Evolutionary conservation across 1,284 basidiomycete species (phyloP).

Genomic region (Mycena sp.): DNA sequence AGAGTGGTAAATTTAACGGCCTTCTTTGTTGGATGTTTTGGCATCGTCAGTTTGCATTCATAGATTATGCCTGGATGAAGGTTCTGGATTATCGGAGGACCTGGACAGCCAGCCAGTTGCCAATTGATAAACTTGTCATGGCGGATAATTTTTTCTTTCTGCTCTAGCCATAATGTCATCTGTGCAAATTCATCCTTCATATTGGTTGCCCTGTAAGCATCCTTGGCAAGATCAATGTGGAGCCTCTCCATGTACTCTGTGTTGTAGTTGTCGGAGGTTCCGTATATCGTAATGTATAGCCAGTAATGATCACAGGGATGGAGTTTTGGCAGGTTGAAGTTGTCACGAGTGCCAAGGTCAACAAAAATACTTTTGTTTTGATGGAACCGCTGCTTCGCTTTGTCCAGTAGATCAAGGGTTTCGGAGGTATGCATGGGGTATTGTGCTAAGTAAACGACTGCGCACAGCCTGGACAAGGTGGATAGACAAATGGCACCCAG

Average conservation of each 20-base stretch:
- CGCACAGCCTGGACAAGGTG: too few species aligned
- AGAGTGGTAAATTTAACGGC: not conserved
- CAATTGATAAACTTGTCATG: not conserved
- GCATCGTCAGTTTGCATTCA: not conserved
- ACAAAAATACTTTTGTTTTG: conserved; percentile 37
- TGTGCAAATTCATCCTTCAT: not conserved
- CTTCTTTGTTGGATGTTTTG: not conserved
- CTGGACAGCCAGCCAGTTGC: not conserved
- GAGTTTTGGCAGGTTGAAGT: conserved; percentile 44
- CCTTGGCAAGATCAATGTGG: too few species aligned
- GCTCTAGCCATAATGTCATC: not conserved
- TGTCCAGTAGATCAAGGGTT: conserved; percentile 35
- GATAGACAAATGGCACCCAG: too few species aligned
- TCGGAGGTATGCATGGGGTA: conserved; percentile 36
- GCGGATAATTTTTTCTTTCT: not conserved
- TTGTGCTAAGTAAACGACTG: conserved; percentile 41
- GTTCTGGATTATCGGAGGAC: not conserved
- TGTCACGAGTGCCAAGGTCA: conserved; percentile 31
- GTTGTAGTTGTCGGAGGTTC: conserved; percentile 23
- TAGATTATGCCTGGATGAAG: not conserved
- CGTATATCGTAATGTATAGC: conserved; percentile 29
- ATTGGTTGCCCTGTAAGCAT: not conserved
- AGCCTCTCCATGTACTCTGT: too few species aligned
- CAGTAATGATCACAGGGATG: conserved; percentile 24
- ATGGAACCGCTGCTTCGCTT: conserved; percentile 39